A percentile compares a stretch with the other conserved stretches of the same genome.
phyloP scores from a whole-genome alignment of 768 basidiomycete genomes.

The Boletus vinaceobasis region DNA sequence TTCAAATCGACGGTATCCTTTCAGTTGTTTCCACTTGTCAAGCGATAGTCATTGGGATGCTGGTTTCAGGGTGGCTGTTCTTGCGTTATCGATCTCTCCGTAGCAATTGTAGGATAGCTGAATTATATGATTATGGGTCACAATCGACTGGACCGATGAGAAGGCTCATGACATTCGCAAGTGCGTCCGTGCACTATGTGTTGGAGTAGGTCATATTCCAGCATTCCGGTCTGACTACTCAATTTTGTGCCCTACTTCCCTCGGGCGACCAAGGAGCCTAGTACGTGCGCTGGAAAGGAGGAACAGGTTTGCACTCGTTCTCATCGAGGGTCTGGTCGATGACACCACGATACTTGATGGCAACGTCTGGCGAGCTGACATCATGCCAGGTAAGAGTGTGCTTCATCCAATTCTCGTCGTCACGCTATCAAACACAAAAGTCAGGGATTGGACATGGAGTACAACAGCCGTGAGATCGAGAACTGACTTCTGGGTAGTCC shows the following conservation, averaged over 20 bases:
- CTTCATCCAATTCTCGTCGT: slow-evolving; percentile 93
- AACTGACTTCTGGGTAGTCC: slow-evolving; percentile 86
- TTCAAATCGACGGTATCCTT: neutral
- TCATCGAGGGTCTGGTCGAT: slow-evolving; percentile 88
- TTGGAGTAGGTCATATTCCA: slow-evolving; percentile 11
- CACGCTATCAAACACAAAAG: slow-evolving; percentile 53
- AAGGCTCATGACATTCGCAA: neutral
- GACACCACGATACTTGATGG: slow-evolving; percentile 85
- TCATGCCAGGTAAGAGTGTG: slow-evolving; percentile 93
- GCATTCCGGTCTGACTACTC: slow-evolving; percentile 4
- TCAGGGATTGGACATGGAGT: neutral
- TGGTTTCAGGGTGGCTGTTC: neutral
- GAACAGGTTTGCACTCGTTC: slow-evolving; percentile 94
- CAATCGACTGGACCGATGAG: neutral
- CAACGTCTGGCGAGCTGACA: slow-evolving; percentile 71
- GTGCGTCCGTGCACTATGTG: neutral
- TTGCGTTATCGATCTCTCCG: neutral
- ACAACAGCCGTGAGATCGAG: neutral
- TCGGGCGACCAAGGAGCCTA: slow-evolving; percentile 30
- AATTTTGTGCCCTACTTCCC: slow-evolving; percentile 3
- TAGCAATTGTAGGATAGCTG: neutral
- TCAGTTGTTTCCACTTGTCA: neutral
- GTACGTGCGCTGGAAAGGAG: slow-evolving; percentile 97
- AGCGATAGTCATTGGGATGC: neutral
- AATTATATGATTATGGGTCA: neutral